phyloP scores from a whole-genome alignment of 2,329 filamentous ascomycete genomes.

The Penicillium nordicum region DNA sequence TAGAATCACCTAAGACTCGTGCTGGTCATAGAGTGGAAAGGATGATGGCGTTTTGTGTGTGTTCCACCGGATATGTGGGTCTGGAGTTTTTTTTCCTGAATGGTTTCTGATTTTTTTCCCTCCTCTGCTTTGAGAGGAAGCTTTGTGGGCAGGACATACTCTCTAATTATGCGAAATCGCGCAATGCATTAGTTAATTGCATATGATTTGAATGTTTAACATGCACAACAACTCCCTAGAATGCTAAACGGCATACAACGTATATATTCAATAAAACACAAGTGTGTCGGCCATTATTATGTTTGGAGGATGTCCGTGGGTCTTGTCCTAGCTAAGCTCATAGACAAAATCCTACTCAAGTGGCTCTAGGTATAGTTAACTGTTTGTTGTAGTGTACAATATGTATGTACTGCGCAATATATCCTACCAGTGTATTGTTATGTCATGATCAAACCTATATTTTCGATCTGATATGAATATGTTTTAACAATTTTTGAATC shows the following conservation, averaged over 20 bases:
- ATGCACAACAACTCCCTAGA: background rate
- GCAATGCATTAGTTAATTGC: conserved; percentile 6
- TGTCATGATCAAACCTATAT: too few relatives aligned
- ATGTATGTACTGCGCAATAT: background rate
- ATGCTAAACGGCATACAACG: background rate
- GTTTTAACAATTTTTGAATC: background rate
- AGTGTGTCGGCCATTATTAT: background rate
- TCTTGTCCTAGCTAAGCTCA: background rate
- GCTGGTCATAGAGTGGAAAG: conserved; percentile 33
- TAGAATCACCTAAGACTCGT: conserved; percentile 24
- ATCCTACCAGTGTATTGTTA: too few relatives aligned
- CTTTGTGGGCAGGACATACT: conserved; percentile 1
- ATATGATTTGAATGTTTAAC: conserved; percentile 4
- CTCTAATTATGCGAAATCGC: conserved; percentile 8
- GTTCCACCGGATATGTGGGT: conserved; percentile 10
- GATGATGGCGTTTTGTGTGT: conserved; percentile 23
- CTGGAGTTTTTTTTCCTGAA: conserved; percentile 14
- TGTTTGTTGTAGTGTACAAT: too few relatives aligned
- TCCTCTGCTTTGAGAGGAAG: conserved; percentile 1
- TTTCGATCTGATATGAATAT: background rate
- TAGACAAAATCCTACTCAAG: background rate
- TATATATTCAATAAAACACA: background rate
- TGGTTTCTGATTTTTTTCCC: conserved; percentile 5
- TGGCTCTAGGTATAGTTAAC: background rate
- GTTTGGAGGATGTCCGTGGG: background rate